Conservation (phyloP, 805 yeast genomes). For the Candida orba region DNA sequence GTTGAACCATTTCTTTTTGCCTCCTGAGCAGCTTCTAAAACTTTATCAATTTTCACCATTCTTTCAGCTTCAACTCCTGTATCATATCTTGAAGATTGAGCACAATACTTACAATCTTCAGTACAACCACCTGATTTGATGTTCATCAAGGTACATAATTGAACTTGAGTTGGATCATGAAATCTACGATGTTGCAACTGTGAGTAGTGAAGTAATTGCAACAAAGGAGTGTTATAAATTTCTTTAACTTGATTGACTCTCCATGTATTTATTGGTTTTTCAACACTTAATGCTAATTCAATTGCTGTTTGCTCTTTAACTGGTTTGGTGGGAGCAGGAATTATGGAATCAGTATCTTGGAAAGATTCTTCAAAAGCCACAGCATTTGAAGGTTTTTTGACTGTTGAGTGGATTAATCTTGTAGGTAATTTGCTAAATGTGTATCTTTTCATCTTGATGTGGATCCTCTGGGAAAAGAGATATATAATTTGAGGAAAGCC, state of each 20-base stretch:
- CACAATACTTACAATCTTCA: slow-evolving; percentile 77
- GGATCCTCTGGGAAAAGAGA: too few species aligned
- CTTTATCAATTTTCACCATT: slow-evolving; percentile 53
- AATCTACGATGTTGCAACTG: slow-evolving; percentile 58
- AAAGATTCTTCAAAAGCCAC: neutral
- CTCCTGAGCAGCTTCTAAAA: slow-evolving; percentile 51
- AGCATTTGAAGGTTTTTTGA: neutral
- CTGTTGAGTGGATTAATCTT: slow-evolving; percentile 2
- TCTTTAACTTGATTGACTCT: slow-evolving; percentile 49
- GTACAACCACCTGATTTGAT: slow-evolving; percentile 79
- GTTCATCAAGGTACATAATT: slow-evolving; percentile 66
- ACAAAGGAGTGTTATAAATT: slow-evolving; percentile 59
- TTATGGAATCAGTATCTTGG: neutral
- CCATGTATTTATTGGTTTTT: slow-evolving; percentile 40
- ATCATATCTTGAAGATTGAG: slow-evolving; percentile 62
- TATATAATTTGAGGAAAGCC: too few species aligned
- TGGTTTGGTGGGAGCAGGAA: neutral
- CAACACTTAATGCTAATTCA: slow-evolving; percentile 25
- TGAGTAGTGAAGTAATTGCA: slow-evolving; percentile 52
- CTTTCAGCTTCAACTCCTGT: slow-evolving; percentile 71
- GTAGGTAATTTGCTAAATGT: neutral
- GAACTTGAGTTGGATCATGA: slow-evolving; percentile 66
- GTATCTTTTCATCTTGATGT: neutral
- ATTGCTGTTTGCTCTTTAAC: slow-evolving; percentile 11
- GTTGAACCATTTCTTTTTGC: slow-evolving; percentile 71